These are phyloP conservation scores for Clavispora phyllophila DNA, from an alignment of 805 yeast species.

Conservation along the genomic window DNA sequence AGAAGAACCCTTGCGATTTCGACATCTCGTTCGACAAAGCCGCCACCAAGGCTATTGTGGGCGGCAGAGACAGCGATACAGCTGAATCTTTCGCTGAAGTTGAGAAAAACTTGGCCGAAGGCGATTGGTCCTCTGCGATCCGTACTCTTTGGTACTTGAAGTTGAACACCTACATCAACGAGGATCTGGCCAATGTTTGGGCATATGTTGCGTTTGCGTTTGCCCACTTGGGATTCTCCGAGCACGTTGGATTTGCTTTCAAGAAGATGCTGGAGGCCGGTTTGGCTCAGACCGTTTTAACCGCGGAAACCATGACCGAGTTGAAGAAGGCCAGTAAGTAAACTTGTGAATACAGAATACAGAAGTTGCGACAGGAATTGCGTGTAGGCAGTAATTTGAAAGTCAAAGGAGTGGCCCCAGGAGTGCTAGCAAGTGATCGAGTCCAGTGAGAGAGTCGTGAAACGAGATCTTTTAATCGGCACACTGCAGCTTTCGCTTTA, in stretches of 20 bases:
- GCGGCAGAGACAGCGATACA: conserved; percentile 3
- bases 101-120: background rate
- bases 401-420: no score
- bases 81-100: conserved; percentile 3
- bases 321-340: conserved; percentile 4
- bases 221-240: conserved; percentile 5
- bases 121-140: conserved; percentile 4
- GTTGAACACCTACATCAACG: conserved; percentile 4
- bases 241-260: conserved; percentile 5
- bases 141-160: conserved; percentile 3
- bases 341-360: no score
- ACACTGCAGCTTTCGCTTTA: no score
- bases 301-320: conserved; percentile 3
- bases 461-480: no score
- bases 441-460: no score
- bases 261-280: conserved; percentile 5
- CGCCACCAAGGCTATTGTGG: conserved; percentile 2
- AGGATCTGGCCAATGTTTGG: conserved; percentile 6
- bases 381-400: no score
- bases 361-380: no score
- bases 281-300: conserved; percentile 5
- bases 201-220: conserved; percentile 6
- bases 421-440: no score
- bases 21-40: conserved; percentile 2
- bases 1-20: conserved; percentile 4